Evolutionary conservation across 441 rosid species (phyloP), one percentile per base, ranked within the genome.

Genomic region (Croton setiger): DNA sequence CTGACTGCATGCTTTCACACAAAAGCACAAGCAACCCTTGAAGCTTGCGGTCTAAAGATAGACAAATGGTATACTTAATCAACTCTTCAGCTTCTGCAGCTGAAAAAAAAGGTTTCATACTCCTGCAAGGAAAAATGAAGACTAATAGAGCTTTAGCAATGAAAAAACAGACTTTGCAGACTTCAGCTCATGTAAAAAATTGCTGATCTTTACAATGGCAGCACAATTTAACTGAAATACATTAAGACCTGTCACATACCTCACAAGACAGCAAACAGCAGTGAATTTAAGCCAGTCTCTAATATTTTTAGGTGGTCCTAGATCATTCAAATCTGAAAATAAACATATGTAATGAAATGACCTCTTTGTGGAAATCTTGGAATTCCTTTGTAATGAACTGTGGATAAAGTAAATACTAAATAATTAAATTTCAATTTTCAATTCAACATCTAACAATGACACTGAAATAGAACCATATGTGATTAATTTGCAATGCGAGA

Each of bases 271-370:
- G 75, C 85, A 90, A 51, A 85, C 87, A 58, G 86, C 47, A 6
- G 74, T 72, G 72, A 87, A 75, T 74, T 85, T 88, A 55, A 91
- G 78, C 96, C 96, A 94, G 48, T 80, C 74, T 72, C 79, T 81
- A 66, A 88, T 83, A 80, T 86, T 91, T 77, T 77, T 79, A 57
- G 97, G 91, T 58, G 93, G 92, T 47, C 81, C 91, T 66, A 79
- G 72, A 59, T 23, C 44, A 65, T 68, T 69, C 17, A 74, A 80
- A 83, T 80, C 98, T 91, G 78, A 64, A 81, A 70, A 65, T 43
- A 72, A 75, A 69, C 35, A 69, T n/a, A 64, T 71, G 57, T 27
- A 21, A 47, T 68, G 56, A 68, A 45, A 37, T 63, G 27, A 53
- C 9, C 18, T 54, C 27, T 17, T 35, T 17, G 36, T 27, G 3